Conservation (phyloP, 495 filamentous ascomycete species). For the Xylaria castorea region DNA sequence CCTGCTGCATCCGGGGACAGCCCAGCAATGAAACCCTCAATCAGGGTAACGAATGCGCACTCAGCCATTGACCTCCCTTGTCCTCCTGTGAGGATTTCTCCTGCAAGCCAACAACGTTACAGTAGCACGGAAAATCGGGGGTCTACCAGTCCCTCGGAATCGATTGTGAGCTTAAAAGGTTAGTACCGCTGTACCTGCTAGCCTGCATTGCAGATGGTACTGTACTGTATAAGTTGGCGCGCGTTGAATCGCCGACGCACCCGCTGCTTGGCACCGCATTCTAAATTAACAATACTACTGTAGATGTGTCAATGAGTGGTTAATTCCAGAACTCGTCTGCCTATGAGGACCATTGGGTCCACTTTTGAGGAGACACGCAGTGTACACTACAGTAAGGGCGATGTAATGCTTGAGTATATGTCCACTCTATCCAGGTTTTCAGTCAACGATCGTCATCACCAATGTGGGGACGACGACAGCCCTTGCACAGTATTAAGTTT, state of each 20-base stretch:
- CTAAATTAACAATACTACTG: neutral
- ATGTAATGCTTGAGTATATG: neutral
- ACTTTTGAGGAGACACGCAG: neutral
- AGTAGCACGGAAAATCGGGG: neutral
- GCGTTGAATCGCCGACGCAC: neutral
- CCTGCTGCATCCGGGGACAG: neutral
- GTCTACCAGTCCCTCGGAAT: constrained; percentile 16
- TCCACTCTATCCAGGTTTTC: neutral
- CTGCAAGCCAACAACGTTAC: neutral
- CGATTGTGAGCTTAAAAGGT: neutral
- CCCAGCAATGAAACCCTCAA: neutral
- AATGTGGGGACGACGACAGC: neutral
- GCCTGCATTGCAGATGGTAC: neutral
- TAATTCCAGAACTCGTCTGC: neutral
- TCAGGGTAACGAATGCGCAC: neutral
- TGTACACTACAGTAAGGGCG: too few species aligned
- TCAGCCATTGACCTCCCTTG: neutral
- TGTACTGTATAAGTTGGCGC: neutral
- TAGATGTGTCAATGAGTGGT: neutral
- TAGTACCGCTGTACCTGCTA: neutral
- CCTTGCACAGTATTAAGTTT: neutral
- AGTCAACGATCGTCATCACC: neutral
- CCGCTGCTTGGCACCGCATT: neutral
- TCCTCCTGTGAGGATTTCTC: neutral
- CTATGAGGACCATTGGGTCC: neutral